Percentiles rank a stretch among this genome's conserved stretches.
These are phyloP conservation scores for Diaporthe longicolla DNA, from an alignment of 2,329 filamentous ascomycete genomes.

Conservation along the genomic window DNA sequence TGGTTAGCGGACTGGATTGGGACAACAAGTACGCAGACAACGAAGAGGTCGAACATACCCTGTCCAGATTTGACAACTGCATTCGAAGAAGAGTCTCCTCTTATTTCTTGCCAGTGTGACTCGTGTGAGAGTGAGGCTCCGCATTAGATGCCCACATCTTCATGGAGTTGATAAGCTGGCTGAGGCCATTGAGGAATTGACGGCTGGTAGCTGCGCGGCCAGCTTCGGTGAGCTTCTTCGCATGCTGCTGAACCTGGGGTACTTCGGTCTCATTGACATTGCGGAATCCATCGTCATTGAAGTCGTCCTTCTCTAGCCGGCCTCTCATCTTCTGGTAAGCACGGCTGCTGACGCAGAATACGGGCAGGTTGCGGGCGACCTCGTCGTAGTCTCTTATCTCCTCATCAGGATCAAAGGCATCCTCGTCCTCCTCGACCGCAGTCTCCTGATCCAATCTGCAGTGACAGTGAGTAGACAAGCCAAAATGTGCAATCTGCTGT, in stretches of 20 bases:
- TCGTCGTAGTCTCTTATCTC: constrained; percentile 11
- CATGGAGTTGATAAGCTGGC: constrained; percentile 21
- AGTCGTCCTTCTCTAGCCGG: constrained; percentile 6
- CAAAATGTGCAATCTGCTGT: neutral
- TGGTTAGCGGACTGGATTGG: neutral
- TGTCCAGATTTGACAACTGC: neutral
- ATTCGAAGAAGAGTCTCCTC: neutral
- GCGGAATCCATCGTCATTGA: constrained; percentile 11
- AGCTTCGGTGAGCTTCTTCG: constrained; percentile 6
- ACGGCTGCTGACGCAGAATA: constrained; percentile 7
- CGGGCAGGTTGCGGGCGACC: constrained; percentile 2
- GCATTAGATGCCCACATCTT: constrained; percentile 5
- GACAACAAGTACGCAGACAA: neutral
- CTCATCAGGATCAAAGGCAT: constrained; percentile 16
- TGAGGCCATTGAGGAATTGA: constrained; percentile 13
- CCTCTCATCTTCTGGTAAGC: constrained; percentile 8
- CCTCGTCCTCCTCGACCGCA: neutral
- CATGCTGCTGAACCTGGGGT: constrained; percentile 12
- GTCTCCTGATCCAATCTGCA: constrained; percentile 4
- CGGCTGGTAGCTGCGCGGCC: constrained; percentile 3
- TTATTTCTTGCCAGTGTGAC: neutral
- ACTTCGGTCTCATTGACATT: constrained; percentile 12
- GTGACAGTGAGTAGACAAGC: neutral
- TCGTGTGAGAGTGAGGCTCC: neutral
- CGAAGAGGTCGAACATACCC: neutral